Conservation (phyloP, 2,329 filamentous ascomycete genomes). For the Penicillium sp. region DNA sequence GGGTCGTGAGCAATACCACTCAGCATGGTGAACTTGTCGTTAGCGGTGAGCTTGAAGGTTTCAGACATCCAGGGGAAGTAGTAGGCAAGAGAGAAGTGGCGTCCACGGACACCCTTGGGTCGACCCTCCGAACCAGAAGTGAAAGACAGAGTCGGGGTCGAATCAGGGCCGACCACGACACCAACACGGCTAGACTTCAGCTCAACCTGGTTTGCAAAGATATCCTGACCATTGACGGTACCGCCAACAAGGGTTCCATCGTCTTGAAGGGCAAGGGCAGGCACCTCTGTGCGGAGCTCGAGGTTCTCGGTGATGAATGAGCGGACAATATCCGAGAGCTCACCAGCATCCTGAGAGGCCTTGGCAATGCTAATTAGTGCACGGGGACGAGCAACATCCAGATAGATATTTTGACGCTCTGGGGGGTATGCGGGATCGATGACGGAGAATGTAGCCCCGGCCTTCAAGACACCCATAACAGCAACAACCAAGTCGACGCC, state of each 20-base stretch:
- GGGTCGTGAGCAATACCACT: constrained; percentile 73
- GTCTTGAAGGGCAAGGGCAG: constrained; percentile 68
- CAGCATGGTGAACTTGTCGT: constrained; percentile 78
- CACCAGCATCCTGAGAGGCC: constrained; percentile 67
- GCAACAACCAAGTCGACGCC: constrained; percentile 74
- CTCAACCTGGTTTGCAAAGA: constrained; percentile 57
- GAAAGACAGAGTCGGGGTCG: constrained; percentile 71
- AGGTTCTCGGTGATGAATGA: constrained; percentile 73
- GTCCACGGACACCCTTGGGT: constrained; percentile 83
- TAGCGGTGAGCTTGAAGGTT: constrained; percentile 69
- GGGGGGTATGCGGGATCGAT: constrained; percentile 83
- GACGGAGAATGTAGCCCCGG: constrained; percentile 59
- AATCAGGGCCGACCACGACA: constrained; percentile 83
- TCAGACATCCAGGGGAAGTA: constrained; percentile 96
- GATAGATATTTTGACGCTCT: constrained; percentile 75
- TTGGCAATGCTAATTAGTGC: constrained; percentile 72
- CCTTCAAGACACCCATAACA: constrained; percentile 72
- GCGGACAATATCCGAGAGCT: constrained; percentile 59
- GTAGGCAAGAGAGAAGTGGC: constrained; percentile 80
- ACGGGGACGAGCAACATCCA: constrained; percentile 74
- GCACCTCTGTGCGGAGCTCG: constrained; percentile 69
- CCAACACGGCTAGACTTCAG: constrained; percentile 61
- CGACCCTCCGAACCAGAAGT: constrained; percentile 72
- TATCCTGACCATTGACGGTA: constrained; percentile 62
- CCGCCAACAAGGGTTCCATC: constrained; percentile 74